Conservation (phyloP, 2,329 filamentous ascomycete species). For the Pseudogymnoascus sp. region DNA sequence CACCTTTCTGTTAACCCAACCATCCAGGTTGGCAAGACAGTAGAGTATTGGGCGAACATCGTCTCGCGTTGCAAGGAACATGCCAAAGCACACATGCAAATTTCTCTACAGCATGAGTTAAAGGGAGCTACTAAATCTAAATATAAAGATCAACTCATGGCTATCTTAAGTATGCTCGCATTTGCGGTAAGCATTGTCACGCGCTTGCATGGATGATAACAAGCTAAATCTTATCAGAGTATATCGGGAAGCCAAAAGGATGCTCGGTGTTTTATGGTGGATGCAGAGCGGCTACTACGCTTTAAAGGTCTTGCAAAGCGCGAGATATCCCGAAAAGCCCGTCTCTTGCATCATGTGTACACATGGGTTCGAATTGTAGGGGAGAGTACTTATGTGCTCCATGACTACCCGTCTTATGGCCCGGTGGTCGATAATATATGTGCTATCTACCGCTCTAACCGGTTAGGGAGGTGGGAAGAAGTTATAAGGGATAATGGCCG, state of each 20-base stretch:
- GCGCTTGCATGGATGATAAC: background rate
- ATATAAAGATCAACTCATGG: conserved; percentile 33
- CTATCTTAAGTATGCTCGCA: conserved; percentile 27
- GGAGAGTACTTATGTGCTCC: conserved; percentile 29
- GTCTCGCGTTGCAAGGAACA: conserved; percentile 19
- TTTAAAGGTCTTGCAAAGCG: conserved; percentile 29
- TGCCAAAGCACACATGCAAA: conserved; percentile 27
- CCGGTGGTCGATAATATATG: conserved; percentile 18
- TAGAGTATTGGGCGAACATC: background rate
- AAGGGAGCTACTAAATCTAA: conserved; percentile 24
- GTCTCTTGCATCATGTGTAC: conserved; percentile 33
- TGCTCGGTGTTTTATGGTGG: conserved; percentile 30
- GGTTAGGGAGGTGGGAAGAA: background rate
- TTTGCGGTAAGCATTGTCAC: conserved; percentile 25
- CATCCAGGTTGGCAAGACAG: conserved; percentile 9
- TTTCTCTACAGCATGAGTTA: conserved; percentile 9
- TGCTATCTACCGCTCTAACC: conserved; percentile 14
- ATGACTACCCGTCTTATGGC: conserved; percentile 13
- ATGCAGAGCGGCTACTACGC: conserved; percentile 30
- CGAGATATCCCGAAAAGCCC: conserved; percentile 30
- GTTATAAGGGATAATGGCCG: conserved; percentile 15
- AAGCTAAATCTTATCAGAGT: background rate
- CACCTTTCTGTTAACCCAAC: conserved; percentile 20
- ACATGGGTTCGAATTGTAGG: conserved; percentile 32
- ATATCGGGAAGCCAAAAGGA: conserved; percentile 21